Evolutionary conservation across 345 rosid species (phyloP).

Genomic region (Salix arbutifolia): DNA sequence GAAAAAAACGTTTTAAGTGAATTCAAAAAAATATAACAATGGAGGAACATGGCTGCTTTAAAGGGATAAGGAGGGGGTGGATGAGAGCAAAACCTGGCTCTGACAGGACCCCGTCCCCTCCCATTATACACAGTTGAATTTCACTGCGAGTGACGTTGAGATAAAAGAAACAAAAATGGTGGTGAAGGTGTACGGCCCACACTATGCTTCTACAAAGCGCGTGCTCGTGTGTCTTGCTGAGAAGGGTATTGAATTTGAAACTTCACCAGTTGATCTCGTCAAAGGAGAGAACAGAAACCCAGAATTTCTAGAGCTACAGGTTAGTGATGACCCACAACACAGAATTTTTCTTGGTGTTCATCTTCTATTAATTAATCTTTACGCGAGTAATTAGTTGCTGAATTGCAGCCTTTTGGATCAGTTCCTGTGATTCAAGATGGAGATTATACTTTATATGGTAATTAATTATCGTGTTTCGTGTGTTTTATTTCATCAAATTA

Average conservation of each 20-base stretch:
- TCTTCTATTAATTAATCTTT: background rate
- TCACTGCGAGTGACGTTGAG: no score
- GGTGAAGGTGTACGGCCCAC: slow-evolving; percentile 61
- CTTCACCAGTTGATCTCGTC: slow-evolving; percentile 51
- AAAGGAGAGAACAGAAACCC: slow-evolving; percentile 61
- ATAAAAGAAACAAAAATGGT: slow-evolving; percentile 33
- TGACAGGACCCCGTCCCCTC: no score
- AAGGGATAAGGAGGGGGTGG: no score
- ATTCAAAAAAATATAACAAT: no score
- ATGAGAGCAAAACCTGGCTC: no score
- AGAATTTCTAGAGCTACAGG: slow-evolving; percentile 59
- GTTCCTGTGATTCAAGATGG: slow-evolving; percentile 70
- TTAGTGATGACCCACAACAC: slow-evolving; percentile 4
- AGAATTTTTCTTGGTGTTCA: background rate
- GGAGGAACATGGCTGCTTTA: no score
- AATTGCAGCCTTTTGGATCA: slow-evolving; percentile 61
- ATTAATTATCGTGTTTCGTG: background rate
- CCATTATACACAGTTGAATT: no score
- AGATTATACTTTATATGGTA: slow-evolving; percentile 62
- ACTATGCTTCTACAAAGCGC: slow-evolving; percentile 49
- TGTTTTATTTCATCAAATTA: background rate
- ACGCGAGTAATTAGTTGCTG: background rate
- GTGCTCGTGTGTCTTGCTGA: slow-evolving; percentile 45
- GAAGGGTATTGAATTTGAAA: slow-evolving; percentile 56
- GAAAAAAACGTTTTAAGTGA: no score